A percentile compares a stretch with the other conserved stretches of the same genome.
Conservation (phyloP, 768 basidiomycete species). For the Tricholomella constricta region DNA sequence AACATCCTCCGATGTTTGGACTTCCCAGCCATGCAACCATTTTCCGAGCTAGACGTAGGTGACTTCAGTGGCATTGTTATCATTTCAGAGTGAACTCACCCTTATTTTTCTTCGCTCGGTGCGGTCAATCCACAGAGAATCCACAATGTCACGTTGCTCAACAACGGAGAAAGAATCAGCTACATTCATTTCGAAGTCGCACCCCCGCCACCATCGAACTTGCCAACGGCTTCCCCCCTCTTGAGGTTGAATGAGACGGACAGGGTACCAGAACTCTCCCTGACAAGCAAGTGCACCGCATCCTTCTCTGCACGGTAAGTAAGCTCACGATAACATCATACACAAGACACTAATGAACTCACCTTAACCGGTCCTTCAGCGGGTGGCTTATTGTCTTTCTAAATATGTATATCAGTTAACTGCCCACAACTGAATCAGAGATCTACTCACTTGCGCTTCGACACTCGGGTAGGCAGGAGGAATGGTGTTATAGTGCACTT, state of each 20-base stretch:
- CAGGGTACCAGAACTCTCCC: constrained; percentile 27
- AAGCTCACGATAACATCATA: too few species aligned
- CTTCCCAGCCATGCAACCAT: constrained; percentile 24
- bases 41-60: constrained; percentile 23
- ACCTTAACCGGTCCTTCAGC: constrained; percentile 1
- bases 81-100: not conserved
- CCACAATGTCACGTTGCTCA: not conserved
- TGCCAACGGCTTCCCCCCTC: constrained; percentile 8
- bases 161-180: not conserved
- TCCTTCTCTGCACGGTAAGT: constrained; percentile 12
- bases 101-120: not conserved
- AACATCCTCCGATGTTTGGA: constrained; percentile 20
- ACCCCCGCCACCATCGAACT: constrained; percentile 17
- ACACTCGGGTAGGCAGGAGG: not conserved
- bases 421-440: not conserved
- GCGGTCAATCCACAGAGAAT: not conserved
- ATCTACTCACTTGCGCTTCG: not conserved
- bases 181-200: not conserved
- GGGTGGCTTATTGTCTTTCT: not conserved
- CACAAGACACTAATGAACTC: not conserved
- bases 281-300: constrained; percentile 18
- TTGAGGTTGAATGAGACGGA: constrained; percentile 19
- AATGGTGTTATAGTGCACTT: constrained; percentile 6
- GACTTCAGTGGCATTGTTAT: not conserved
- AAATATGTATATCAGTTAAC: not conserved